A percentile compares a stretch with the other conserved stretches of the same genome.
Evolutionary conservation across 108 stramenopile species (phyloP).

Genomic region (Pseudonitzschia multiseries): DNA sequence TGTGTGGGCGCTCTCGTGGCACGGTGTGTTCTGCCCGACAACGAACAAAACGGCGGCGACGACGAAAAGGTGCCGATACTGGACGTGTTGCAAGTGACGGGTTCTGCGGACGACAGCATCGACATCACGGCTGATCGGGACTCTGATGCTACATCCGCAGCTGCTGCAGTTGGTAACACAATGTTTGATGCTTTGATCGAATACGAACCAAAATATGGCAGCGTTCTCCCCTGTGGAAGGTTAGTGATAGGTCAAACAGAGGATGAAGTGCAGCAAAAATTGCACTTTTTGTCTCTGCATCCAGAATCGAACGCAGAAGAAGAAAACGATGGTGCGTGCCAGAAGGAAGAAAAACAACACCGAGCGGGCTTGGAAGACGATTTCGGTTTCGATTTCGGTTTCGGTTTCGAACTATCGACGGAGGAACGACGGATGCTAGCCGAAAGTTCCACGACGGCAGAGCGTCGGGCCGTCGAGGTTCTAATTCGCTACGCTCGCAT

Average conservation of each 20-base stretch:
- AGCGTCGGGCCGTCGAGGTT: constrained; percentile 48
- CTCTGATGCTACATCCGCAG: not conserved
- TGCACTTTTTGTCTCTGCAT: not conserved
- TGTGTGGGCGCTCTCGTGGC: constrained; percentile 75
- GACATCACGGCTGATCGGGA: no score
- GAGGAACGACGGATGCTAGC: constrained; percentile 47
- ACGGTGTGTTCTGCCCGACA: constrained; percentile 46
- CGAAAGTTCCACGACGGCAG: constrained; percentile 31
- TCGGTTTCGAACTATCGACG: constrained; percentile 20
- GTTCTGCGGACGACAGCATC: not conserved
- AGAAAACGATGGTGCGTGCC: not conserved
- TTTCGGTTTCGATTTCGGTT: not conserved
- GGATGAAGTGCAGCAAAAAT: not conserved
- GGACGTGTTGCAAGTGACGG: constrained; percentile 1
- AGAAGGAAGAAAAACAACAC: no score
- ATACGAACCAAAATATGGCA: constrained; percentile 23
- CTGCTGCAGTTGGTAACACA: not conserved
- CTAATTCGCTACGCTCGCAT: constrained; percentile 61
- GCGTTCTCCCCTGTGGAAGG: constrained; percentile 23
- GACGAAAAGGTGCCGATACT: not conserved
- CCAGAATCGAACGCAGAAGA: not conserved
- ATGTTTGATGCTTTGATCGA: constrained; percentile 20
- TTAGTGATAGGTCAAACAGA: constrained; percentile 3
- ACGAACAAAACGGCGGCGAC: not conserved
- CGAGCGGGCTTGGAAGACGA: not conserved